These are phyloP conservation scores for Santalum album DNA, from an alignment of 164 flowering plant genomes.

Conservation along the genomic window DNA sequence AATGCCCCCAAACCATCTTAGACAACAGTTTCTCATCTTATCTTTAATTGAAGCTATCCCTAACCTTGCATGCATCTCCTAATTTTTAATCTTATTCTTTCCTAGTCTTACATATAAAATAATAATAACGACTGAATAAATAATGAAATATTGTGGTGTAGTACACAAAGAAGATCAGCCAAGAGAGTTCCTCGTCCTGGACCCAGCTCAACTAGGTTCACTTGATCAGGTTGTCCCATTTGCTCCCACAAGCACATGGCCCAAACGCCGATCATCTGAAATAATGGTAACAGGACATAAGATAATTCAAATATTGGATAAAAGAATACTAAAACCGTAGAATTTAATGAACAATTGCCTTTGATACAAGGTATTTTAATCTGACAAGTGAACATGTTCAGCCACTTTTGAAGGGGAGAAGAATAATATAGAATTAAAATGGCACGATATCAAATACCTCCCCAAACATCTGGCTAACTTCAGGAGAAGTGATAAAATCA, in stretches of 20 bases:
- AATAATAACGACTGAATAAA: background rate
- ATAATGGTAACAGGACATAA: background rate
- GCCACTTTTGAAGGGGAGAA: background rate
- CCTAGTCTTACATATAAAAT: background rate
- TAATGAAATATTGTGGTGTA: constrained; percentile 6
- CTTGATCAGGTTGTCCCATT: constrained; percentile 81
- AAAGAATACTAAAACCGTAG: background rate
- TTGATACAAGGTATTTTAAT: background rate
- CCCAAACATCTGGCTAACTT: constrained; percentile 99
- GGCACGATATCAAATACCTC: constrained; percentile 51
- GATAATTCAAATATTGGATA: too few relatives aligned
- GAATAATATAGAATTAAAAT: background rate
- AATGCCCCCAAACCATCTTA: too few relatives aligned
- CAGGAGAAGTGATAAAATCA: constrained; percentile 96
- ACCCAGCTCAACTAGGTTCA: constrained; percentile 87
- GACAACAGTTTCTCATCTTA: too few relatives aligned
- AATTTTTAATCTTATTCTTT: too few relatives aligned
- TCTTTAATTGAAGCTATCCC: too few relatives aligned
- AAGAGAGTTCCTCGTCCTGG: constrained; percentile 98
- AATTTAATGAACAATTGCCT: background rate
- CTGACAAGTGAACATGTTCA: background rate
- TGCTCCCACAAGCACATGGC: constrained; percentile 96
- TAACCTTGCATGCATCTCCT: too few relatives aligned
- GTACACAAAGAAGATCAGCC: constrained; percentile 95
- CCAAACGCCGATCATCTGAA: constrained; percentile 94